Evolutionary conservation across 306 rosid genomes (phyloP).

Genomic region (Citrullus amarus): DNA sequence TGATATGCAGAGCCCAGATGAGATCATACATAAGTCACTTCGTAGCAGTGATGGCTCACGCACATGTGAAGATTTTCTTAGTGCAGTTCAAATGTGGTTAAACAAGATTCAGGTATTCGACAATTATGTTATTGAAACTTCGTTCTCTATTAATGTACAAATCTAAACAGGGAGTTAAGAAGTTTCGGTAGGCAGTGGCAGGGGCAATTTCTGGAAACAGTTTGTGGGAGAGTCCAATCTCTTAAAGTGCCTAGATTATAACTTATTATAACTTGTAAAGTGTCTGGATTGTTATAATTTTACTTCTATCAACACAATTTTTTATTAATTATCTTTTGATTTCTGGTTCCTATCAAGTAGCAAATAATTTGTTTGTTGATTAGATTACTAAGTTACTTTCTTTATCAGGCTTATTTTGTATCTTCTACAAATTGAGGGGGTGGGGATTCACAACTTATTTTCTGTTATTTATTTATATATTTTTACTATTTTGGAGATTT

Average conservation of each 20-base stretch:
- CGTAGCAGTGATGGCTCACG: constrained; percentile 51
- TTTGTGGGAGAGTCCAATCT: background rate
- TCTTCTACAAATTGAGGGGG: background rate
- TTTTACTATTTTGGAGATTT: background rate
- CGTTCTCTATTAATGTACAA: background rate
- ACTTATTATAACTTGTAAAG: background rate
- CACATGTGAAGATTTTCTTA: constrained; percentile 79
- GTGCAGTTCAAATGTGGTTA: constrained; percentile 73
- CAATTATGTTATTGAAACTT: background rate
- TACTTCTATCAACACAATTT: background rate
- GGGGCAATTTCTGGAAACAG: background rate
- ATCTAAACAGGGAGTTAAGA: background rate
- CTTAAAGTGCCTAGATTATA: background rate
- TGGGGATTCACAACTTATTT: background rate
- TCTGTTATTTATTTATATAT: background rate
- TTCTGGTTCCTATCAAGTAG: background rate
- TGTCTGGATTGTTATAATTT: background rate
- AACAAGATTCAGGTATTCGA: constrained; percentile 69
- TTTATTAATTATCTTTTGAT: background rate
- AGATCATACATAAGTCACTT: constrained; percentile 72
- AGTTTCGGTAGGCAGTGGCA: background rate
- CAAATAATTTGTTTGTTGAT: background rate
- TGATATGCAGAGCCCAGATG: constrained; percentile 78
- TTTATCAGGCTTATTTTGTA: background rate
- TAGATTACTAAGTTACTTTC: background rate